Evolutionary conservation across 345 rosid genomes (phyloP).

Genomic region (Bruguiera parviflora): DNA sequence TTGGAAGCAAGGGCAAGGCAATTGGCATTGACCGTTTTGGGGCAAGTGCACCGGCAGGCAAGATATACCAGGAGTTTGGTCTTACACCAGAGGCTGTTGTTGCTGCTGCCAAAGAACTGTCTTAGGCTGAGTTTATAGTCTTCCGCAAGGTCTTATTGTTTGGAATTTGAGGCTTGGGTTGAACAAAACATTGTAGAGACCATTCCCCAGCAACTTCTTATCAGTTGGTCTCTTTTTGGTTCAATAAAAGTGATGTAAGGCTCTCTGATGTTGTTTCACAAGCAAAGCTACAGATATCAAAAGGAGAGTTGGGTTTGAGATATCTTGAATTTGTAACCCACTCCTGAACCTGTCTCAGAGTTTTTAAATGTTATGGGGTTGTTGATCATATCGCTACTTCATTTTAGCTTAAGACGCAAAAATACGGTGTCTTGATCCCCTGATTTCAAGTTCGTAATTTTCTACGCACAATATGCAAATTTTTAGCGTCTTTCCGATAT

Average conservation of each 20-base stretch:
- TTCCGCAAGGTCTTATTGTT: not conserved
- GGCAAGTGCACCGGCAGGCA: conserved; percentile 92
- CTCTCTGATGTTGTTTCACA: conserved; percentile 26
- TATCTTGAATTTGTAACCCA: conserved; percentile 18
- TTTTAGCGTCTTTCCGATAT: no score
- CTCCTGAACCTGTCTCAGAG: conserved; percentile 18
- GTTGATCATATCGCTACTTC: conserved; percentile 6
- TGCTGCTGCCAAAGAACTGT: conserved; percentile 63
- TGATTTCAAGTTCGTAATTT: no score
- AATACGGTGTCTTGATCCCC: no score
- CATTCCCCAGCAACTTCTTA: conserved; percentile 12
- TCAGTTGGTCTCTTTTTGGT: conserved; percentile 22
- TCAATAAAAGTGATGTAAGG: conserved; percentile 29
- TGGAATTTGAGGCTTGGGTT: conserved; percentile 13
- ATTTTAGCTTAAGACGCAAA: no score
- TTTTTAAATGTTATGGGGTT: conserved; percentile 26
- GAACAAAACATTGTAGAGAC: conserved; percentile 18
- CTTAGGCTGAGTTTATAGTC: conserved; percentile 23
- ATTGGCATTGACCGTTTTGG: conserved; percentile 82
- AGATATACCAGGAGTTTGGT: conserved; percentile 78
- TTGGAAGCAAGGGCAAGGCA: conserved; percentile 74
- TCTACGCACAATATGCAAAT: no score
- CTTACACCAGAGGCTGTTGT: conserved; percentile 67
- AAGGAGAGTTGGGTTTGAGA: conserved; percentile 15
- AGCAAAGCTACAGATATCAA: conserved; percentile 22